A percentile compares a stretch with the other conserved stretches of the same genome.
These are phyloP conservation scores for Protomyces macrosporus DNA, from an alignment of 1,139 yeast species.

Conservation along the genomic window DNA sequence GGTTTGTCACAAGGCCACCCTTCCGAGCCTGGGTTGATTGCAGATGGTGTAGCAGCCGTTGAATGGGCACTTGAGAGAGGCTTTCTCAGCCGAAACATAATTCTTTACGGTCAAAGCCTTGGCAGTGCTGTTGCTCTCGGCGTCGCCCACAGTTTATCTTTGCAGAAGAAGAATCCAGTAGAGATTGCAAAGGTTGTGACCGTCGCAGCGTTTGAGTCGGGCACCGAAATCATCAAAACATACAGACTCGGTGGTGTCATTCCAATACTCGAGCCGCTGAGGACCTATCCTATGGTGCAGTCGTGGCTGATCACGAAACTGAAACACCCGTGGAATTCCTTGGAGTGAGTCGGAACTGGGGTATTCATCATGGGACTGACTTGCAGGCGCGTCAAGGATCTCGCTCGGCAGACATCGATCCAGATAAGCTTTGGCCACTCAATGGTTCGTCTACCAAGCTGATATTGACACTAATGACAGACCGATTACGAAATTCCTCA, in stretches of 20 bases:
- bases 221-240: constrained; percentile 18
- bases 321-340: constrained; percentile 26
- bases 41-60: constrained; percentile 26
- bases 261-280: constrained; percentile 23
- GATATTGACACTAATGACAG: background rate
- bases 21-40: constrained; percentile 21
- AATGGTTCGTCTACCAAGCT: background rate
- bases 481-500: background rate
- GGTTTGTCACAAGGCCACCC: constrained; percentile 27
- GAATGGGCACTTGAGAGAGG: constrained; percentile 26
- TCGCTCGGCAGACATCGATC: background rate
- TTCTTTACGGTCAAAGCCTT: constrained; percentile 27
- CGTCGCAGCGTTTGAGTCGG: constrained; percentile 27
- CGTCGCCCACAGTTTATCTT: constrained; percentile 22
- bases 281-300: constrained; percentile 23
- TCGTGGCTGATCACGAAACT: constrained; percentile 8
- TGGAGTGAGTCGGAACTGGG: background rate
- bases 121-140: constrained; percentile 28
- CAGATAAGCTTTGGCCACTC: background rate
- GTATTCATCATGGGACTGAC: background rate
- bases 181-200: constrained; percentile 18
- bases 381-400: background rate
- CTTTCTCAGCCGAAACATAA: constrained; percentile 7
- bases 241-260: constrained; percentile 26
- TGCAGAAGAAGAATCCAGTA: background rate